A percentile compares a stretch with the other conserved stretches of the same genome.
These are phyloP conservation scores for Hymenoscyphus linearis DNA, from an alignment of 2,329 filamentous ascomycete genomes.

Conservation along the genomic window DNA sequence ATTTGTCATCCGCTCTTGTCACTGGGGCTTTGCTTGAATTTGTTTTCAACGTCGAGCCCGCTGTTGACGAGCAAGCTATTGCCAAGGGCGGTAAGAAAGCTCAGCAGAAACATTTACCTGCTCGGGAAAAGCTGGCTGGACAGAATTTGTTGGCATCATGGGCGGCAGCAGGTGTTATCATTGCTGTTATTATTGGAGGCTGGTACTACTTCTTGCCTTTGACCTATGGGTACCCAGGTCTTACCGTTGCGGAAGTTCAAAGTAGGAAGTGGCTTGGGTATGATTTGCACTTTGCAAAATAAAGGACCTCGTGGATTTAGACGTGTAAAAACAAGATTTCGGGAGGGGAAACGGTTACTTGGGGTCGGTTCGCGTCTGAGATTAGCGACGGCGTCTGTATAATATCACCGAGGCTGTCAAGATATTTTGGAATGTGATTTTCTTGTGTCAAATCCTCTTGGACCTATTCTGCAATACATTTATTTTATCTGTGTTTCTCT, in stretches of 20 bases:
- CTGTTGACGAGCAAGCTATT: constrained; percentile 46
- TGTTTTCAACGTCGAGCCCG: constrained; percentile 85
- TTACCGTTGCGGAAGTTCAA: constrained; percentile 71
- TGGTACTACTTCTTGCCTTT: constrained; percentile 94
- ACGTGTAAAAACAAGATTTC: constrained; percentile 10
- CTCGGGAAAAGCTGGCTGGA: constrained; percentile 72
- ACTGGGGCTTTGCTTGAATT: constrained; percentile 91
- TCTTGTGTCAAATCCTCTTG: not conserved
- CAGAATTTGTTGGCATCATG: constrained; percentile 75
- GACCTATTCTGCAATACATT: not conserved
- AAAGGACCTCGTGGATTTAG: constrained; percentile 11
- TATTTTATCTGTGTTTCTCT: not conserved
- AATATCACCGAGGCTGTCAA: constrained; percentile 5
- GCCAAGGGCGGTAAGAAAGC: constrained; percentile 44
- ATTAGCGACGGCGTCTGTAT: constrained; percentile 25
- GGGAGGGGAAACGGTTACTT: constrained; percentile 2
- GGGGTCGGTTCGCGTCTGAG: constrained; percentile 8
- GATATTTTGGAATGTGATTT: constrained; percentile 5
- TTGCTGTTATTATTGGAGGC: constrained; percentile 63
- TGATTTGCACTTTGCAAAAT: constrained; percentile 98
- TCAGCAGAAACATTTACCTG: constrained; percentile 61
- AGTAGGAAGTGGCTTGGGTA: constrained; percentile 94
- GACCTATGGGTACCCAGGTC: constrained; percentile 89
- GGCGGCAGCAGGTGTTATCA: constrained; percentile 68
- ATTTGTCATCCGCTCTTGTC: constrained; percentile 84